Evolutionary conservation across 2,329 filamentous ascomycete species (phyloP).

Genomic region (Botrytis fragariae): DNA sequence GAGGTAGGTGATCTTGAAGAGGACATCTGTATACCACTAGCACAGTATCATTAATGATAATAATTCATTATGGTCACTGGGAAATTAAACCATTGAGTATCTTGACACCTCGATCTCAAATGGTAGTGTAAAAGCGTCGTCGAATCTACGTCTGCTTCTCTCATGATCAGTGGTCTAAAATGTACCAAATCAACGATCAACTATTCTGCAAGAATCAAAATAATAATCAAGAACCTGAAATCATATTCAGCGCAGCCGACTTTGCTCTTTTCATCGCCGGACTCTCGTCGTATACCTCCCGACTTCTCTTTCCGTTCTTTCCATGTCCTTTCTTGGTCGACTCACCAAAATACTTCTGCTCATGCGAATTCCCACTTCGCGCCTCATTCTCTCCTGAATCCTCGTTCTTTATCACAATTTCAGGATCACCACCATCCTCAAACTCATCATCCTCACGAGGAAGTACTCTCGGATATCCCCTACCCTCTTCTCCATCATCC

Average conservation of each 20-base stretch:
- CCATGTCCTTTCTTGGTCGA: neutral
- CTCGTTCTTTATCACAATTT: neutral
- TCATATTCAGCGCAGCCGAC: neutral
- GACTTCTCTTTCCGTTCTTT: neutral
- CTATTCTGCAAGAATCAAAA: neutral
- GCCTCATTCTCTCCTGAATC: neutral
- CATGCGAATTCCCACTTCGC: neutral
- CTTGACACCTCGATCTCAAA: neutral
- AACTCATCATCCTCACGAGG: neutral
- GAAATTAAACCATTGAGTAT: neutral
- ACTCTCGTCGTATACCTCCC: neutral
- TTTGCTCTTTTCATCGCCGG: neutral
- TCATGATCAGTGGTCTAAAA: neutral
- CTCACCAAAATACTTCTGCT: neutral
- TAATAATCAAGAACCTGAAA: neutral
- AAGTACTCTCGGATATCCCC: neutral
- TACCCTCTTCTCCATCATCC: neutral
- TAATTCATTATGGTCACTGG: neutral
- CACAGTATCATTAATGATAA: neutral
- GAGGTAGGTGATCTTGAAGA: neutral
- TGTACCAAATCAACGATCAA: neutral
- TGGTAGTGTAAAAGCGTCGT: neutral
- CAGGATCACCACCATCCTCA: too few species aligned
- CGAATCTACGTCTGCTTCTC: neutral
- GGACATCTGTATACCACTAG: neutral